phyloP scores from a whole-genome alignment of 1,139 yeast genomes.

The Torulaspora globosa region DNA sequence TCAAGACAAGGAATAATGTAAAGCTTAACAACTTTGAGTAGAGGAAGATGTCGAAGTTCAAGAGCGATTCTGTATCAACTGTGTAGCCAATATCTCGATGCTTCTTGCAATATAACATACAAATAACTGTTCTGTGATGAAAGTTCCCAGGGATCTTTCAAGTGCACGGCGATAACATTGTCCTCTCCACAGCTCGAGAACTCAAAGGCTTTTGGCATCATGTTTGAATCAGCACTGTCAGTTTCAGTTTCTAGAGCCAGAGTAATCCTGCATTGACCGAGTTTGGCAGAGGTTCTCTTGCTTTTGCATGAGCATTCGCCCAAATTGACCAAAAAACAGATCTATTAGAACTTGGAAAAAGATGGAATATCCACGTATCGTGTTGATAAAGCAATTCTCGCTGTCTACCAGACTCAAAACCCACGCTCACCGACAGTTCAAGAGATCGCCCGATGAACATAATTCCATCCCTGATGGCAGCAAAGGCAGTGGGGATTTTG shows the following conservation, averaged over 20 bases:
- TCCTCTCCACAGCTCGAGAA: neutral
- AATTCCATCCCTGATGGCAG: conserved; percentile 33
- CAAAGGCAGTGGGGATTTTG: conserved; percentile 27
- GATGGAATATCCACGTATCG: conserved; percentile 6
- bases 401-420: conserved; percentile 4
- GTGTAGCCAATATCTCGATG: too few species aligned
- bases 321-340: conserved; percentile 8
- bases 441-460: conserved; percentile 38
- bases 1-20: conserved; percentile 4
- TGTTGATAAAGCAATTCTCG: neutral
- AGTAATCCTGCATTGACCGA: neutral
- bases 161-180: neutral
- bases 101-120: neutral
- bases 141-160: conserved; percentile 1
- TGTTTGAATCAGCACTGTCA: neutral
- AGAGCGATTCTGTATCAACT: too few species aligned
- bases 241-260: neutral
- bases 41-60: too few species aligned
- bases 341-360: conserved; percentile 7
- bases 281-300: conserved; percentile 8
- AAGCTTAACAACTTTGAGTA: too few species aligned
- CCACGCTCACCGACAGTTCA: conserved; percentile 23
- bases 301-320: conserved; percentile 11
- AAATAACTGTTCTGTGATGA: conserved; percentile 2
- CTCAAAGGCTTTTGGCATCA: neutral